Base-by-base conservation (phyloP, 495 filamentous ascomycete species). In the Tirmania nivea region DNA sequence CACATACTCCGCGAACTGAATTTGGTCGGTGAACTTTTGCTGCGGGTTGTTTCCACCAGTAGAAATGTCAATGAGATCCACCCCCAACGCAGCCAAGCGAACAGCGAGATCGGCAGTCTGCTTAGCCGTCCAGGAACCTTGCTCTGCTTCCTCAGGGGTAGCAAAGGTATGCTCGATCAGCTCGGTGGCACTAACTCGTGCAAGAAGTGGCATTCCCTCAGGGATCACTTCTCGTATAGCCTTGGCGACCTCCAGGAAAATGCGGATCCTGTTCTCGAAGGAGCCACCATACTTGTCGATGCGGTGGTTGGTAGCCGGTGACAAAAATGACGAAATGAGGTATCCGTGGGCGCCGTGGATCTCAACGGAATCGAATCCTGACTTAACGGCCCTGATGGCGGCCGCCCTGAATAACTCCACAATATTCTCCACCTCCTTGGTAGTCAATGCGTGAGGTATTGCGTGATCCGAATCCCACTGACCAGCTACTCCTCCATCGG, bases 61-160 rank as follows among this genome's bases (percentile, higher is more conserved):
- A 55, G 75, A 80, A 48, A 87, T 78, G 65, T 92, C 85, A 14
- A 89, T 66, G 3, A 89, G 63, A 66, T 89, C 85, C 21, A 92
- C 70, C 4, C 79, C 83, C 2, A 75, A 65, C 9, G 72, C 75
- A 0, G 80, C 74, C 0, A 87, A 71, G 25, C 80, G 62, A 57
- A 76, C 74, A 12, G 81, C 79, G 2, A 92, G 70, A 55, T 64
- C 58, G 50, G 78, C 71, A 20, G 74, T 81, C 37, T 82, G 68
- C 25, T 74, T 68, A 36, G 86, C 60, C 35, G 76, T 74, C 84
- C 83, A 88, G 42, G 73, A 73, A 10, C 75, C 76, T 8, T 65
- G 57, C 49, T 68, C 66, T 3, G 67, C 59, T 34, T 69, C 69
- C 45, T 79, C 77, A 10, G 36, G 36, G 36, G 36, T 42, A n/a